Percentiles rank a stretch among this genome's conserved stretches.
These are phyloP conservation scores for Diphasiastrum complanatum DNA, from an alignment of 83 land plant species.

Conservation along the genomic window DNA sequence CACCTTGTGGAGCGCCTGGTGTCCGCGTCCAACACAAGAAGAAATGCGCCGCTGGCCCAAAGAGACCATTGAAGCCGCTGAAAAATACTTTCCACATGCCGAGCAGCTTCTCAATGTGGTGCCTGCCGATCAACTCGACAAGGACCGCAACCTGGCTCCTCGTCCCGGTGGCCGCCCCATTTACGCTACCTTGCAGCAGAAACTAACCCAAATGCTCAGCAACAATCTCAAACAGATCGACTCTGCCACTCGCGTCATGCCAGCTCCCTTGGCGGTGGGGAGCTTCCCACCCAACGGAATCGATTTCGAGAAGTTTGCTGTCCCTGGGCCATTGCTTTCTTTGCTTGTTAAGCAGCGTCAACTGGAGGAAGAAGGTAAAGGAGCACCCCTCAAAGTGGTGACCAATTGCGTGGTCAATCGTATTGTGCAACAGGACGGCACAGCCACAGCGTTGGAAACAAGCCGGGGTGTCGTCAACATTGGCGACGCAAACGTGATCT, in stretches of 20 bases:
- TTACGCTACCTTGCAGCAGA: background rate
- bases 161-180: background rate
- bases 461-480: conserved; percentile 2
- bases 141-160: too few relatives aligned
- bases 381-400: conserved; percentile 15
- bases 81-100: background rate
- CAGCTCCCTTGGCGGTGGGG: conserved; percentile 1
- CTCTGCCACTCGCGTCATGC: conserved; percentile 13
- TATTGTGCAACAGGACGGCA: background rate
- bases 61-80: background rate
- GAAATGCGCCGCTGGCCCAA: conserved; percentile 1
- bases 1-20: conserved; percentile 5
- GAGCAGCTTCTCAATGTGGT: conserved; percentile 2
- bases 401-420: conserved; percentile 6
- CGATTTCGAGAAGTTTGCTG: conserved; percentile 16
- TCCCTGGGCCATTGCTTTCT: conserved; percentile 7
- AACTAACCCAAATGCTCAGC: background rate
- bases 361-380: background rate
- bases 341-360: conserved; percentile 4
- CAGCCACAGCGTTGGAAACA: conserved; percentile 3
- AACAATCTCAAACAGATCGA: background rate
- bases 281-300: background rate
- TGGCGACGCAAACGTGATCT: conserved; percentile 15
- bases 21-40: background rate
- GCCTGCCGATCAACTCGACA: background rate